phyloP scores from a whole-genome alignment of 2,329 filamentous ascomycete species.

The Didymella arachidicola region DNA sequence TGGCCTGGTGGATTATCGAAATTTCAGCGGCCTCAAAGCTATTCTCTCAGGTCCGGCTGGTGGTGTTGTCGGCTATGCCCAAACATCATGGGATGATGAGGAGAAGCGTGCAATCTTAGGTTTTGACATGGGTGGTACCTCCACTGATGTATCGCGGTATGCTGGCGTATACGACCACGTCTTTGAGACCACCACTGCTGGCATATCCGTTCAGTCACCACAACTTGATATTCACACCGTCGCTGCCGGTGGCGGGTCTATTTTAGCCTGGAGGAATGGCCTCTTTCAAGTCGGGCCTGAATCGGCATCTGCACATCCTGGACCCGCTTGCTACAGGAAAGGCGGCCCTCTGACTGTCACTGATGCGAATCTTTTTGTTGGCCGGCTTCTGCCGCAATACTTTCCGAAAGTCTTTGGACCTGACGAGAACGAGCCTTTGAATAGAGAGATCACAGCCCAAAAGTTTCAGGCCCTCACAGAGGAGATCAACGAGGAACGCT shows the following conservation, averaged over 20 bases:
- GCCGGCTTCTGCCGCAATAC: slow-evolving; percentile 81
- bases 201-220: slow-evolving; percentile 39
- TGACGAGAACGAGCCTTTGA: slow-evolving; percentile 79
- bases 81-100: slow-evolving; percentile 42
- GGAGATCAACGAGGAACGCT: slow-evolving; percentile 66
- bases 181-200: slow-evolving; percentile 45
- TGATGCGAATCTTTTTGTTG: slow-evolving; percentile 84
- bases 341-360: slow-evolving; percentile 85
- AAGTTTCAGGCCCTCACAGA: slow-evolving; percentile 76
- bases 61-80: slow-evolving; percentile 45
- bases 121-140: slow-evolving; percentile 43
- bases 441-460: slow-evolving; percentile 73
- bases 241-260: slow-evolving; percentile 81
- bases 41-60: slow-evolving; percentile 48
- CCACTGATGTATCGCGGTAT: slow-evolving; percentile 46
- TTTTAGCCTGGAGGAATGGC: slow-evolving; percentile 83
- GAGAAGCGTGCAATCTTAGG: slow-evolving; percentile 41
- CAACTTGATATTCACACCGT: slow-evolving; percentile 59
- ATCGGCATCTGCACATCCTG: slow-evolving; percentile 82
- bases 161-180: slow-evolving; percentile 43
- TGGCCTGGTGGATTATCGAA: slow-evolving; percentile 35
- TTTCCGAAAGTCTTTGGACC: slow-evolving; percentile 92
- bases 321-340: slow-evolving; percentile 87
- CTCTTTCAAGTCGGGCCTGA: slow-evolving; percentile 87
- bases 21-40: slow-evolving; percentile 43